Percentiles rank a stretch among this genome's conserved stretches.
These are phyloP conservation scores for Scutellaria minor DNA, from an alignment of 257 asterid species.

Conservation along the genomic window DNA sequence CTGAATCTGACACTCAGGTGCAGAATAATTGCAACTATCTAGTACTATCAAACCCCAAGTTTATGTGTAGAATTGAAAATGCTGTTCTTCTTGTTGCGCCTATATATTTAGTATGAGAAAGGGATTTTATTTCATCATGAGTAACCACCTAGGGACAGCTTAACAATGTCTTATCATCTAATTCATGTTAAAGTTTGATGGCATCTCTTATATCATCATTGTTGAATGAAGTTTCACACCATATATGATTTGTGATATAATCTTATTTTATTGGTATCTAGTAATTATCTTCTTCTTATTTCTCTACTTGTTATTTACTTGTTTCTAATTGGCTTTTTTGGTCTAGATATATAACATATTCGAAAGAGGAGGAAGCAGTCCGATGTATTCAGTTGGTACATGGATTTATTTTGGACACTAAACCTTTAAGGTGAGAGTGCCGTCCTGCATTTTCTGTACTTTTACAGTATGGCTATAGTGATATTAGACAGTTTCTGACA, in stretches of 20 bases:
- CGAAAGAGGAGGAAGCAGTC: slow-evolving; percentile 92
- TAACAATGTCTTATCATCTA: slow-evolving; percentile 18
- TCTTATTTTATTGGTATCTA: not conserved
- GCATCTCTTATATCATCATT: slow-evolving; percentile 18
- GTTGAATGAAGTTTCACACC: not conserved
- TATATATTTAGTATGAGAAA: not conserved
- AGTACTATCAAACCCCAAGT: slow-evolving; percentile 1
- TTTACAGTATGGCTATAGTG: not conserved
- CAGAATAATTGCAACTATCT: slow-evolving; percentile 9
- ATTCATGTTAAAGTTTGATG: not conserved
- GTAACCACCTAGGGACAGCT: slow-evolving; percentile 15
- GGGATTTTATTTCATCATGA: not conserved
- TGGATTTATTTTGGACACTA: slow-evolving; percentile 85
- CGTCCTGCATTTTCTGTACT: slow-evolving; percentile 21
- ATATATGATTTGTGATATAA: slow-evolving; percentile 9
- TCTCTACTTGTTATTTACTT: slow-evolving; percentile 6
- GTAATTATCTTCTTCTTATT: slow-evolving; percentile 1
- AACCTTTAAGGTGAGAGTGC: slow-evolving; percentile 70
- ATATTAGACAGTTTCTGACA: slow-evolving; percentile 39
- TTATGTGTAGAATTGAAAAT: slow-evolving; percentile 15
- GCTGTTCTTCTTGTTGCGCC: not conserved
- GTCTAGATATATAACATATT: slow-evolving; percentile 84
- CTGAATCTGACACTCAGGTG: slow-evolving; percentile 9
- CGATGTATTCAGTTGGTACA: slow-evolving; percentile 95
- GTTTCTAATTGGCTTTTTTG: slow-evolving; percentile 17